A percentile compares a stretch with the other conserved stretches of the same genome.
Conservation (phyloP, 768 basidiomycete genomes). For the Rickenella mellea region DNA sequence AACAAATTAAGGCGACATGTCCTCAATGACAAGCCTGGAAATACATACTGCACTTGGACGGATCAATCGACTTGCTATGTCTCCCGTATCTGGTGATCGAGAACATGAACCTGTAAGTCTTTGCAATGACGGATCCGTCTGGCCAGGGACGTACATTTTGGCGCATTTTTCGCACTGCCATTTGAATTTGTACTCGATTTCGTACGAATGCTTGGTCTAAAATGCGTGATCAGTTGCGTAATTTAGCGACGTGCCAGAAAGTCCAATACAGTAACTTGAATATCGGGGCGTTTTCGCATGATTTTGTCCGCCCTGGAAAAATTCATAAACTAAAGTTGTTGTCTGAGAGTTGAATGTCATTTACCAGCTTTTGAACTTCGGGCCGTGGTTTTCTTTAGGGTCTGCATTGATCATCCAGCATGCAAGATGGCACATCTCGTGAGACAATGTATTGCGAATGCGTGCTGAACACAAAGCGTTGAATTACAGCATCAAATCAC, state of each 20-base stretch:
- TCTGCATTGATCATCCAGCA: constrained; percentile 72
- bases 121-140: background rate
- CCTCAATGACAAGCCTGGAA: no score
- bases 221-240: background rate
- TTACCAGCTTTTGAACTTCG: constrained; percentile 64
- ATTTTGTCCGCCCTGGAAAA: constrained; percentile 55
- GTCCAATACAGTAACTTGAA: constrained; percentile 54
- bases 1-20: background rate
- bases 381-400: constrained; percentile 66
- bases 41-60: constrained; percentile 49
- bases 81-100: constrained; percentile 50
- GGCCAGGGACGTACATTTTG: constrained; percentile 38
- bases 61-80: constrained; percentile 56
- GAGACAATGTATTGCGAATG: constrained; percentile 73
- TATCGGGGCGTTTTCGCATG: constrained; percentile 58
- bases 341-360: constrained; percentile 9
- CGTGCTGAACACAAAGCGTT: constrained; percentile 41
- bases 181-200: constrained; percentile 61
- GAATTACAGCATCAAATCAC: no score
- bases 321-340: background rate
- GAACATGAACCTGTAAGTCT: constrained; percentile 1
- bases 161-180: constrained; percentile 63
- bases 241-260: constrained; percentile 2
- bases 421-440: constrained; percentile 91
- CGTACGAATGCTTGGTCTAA: constrained; percentile 66